Evolutionary conservation across 176 grass and related monocot species (phyloP), one percentile per base, ranked within the genome.

Genomic region (Triticum dicoccoides): DNA sequence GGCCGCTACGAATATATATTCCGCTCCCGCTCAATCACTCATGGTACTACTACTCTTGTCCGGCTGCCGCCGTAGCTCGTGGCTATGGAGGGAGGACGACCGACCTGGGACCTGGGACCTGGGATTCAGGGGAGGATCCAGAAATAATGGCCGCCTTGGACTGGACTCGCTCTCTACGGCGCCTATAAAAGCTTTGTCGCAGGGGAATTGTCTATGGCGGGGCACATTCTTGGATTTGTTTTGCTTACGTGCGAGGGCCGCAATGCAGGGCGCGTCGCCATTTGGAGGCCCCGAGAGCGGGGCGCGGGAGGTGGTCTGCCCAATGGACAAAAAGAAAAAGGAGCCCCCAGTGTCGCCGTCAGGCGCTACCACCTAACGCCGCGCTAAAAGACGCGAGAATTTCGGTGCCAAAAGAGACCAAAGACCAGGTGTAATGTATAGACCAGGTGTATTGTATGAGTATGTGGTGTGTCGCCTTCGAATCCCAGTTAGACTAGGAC

Each of bases 261-360:
- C 69, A 24, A 91, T 11, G 41, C 70, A 20, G n/a, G 58, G 0
- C 9, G 6, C 1, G 42, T 3, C 59, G 89, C 89, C 86, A 88
- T 81, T 78, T 88, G 90, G 86, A 88, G 86, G 86, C 15, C 1
- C 8, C 0, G 44, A 15, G 83, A 15, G 81, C 73, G 8, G 14
- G 24, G 9, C 20, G 27, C 17, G 17, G 79, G 81, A 18, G 4
- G 13, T 3, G 74, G 85, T 24, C 75, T 80, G 66, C 67, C 89
- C 42, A 83, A 8, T 59, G 61, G 76, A 12, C 69, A 27, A 80
- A 64, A 61, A 69, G 17, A 52, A 62, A 80, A 76, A 23, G 6
- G 11, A 59, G 56, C 7, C 56, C 54, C 56, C 70, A 81, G 39
- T 66, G 80, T 82, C 86, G 62, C 86, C 89, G 77, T 91, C 82